Evolutionary conservation across 768 basidiomycete species (phyloP), one percentile per base, ranked within the genome.

Genomic region (Hygrocybe coccinea): DNA sequence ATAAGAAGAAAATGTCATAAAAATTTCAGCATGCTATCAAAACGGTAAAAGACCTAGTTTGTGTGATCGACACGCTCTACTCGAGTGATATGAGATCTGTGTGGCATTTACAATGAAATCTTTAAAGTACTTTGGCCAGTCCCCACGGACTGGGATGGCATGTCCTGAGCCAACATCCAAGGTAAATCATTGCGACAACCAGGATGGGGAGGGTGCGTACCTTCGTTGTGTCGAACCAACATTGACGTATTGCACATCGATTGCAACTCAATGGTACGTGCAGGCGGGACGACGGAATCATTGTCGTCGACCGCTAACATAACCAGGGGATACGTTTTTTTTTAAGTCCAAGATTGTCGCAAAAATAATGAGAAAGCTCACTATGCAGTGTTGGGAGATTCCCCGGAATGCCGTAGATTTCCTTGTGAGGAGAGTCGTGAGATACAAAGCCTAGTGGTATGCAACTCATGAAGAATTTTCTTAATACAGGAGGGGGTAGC

Each of bases 321-420:
- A n/a, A n/a, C n/a, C n/a, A n/a, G 37, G 5, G 2, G 4, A 49
- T n/a, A 5, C n/a, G 11, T n/a, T n/a, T n/a, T n/a, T n/a, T n/a
- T n/a, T n/a, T n/a, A n/a, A n/a, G n/a, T n/a, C n/a, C n/a, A n/a
- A n/a, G n/a, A n/a, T n/a, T n/a, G n/a, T n/a, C 12, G 14, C 11
- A 25, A 12, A 11, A 9, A 21, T 49, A 19, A 34, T 25, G 3
- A 8, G 21, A n/a, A 11, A 46, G n/a, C 9, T 14, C 7, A 64
- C 61, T 64, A 24, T 64, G 63, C 22, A 64, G 47, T 15, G 63
- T 64, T 3, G 63, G 63, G 2, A 64, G 54, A 22, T 55, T 52
- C 15, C 59, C 57, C 19, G 61, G 63, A 4, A 62, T 57, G 10
- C 59, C 61, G 48, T 64, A 64, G 51, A 64, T 59, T 12, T 64